Percentiles rank a stretch among this genome's conserved stretches.
These are phyloP conservation scores for Blumeria hordei DNA, from an alignment of 2,329 filamentous ascomycete species.

Conservation along the genomic window DNA sequence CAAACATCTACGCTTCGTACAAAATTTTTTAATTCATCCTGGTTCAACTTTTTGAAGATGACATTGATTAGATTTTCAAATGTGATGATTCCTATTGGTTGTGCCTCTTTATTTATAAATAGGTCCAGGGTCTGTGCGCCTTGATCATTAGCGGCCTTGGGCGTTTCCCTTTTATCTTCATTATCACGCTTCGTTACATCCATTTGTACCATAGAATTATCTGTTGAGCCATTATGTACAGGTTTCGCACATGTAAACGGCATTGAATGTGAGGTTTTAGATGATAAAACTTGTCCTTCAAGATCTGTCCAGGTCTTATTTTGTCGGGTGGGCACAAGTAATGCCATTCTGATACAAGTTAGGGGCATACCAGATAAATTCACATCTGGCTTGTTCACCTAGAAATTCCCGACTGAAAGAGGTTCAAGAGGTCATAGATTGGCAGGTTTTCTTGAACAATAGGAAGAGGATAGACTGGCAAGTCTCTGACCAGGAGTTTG, in stretches of 20 bases:
- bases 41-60: constrained; percentile 9
- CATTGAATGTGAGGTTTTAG: too few species aligned
- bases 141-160: too few species aligned
- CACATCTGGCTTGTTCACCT: constrained; percentile 4
- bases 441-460: constrained; percentile 11
- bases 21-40: constrained; percentile 10
- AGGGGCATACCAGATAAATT: background rate
- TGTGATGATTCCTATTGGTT: constrained; percentile 12
- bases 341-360: constrained; percentile 8
- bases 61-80: constrained; percentile 12
- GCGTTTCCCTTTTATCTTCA: too few species aligned
- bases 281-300: too few species aligned
- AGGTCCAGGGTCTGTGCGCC: too few species aligned
- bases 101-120: constrained; percentile 6
- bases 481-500: constrained; percentile 8
- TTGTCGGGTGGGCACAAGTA: constrained; percentile 7
- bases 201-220: too few species aligned
- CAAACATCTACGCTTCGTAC: background rate
- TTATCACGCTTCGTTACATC: too few species aligned
- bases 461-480: constrained; percentile 11
- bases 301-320: background rate
- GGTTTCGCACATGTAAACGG: too few species aligned
- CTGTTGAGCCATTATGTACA: too few species aligned
- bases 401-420: constrained; percentile 12
- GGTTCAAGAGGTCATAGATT: constrained; percentile 10